A percentile compares a stretch with the other conserved stretches of the same genome.
phyloP scores from a whole-genome alignment of 2,329 filamentous ascomycete species.

The Microdochium trichocladiopsis region DNA sequence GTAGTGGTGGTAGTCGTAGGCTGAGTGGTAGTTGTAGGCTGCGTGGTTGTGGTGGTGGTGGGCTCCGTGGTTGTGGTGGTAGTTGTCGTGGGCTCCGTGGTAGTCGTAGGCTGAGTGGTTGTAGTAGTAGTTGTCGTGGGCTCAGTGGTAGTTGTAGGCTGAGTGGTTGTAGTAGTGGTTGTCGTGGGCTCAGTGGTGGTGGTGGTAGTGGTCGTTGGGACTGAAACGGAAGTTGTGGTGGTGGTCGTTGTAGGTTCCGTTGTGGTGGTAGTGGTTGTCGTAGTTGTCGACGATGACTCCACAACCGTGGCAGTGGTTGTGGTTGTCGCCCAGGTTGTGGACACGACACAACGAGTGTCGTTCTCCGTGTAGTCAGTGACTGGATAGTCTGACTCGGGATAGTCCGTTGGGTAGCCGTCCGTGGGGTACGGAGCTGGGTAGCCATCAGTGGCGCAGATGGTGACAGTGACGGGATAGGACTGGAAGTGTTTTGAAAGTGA shows the following conservation, averaged over 20 bases:
- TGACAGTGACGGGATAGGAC: neutral
- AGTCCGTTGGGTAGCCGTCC: neutral
- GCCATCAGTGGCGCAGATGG: neutral
- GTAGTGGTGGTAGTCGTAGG: constrained; percentile 6
- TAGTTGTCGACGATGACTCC: neutral
- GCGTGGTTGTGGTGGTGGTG: constrained; percentile 7
- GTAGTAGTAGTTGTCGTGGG: neutral
- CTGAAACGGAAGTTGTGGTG: constrained; percentile 6
- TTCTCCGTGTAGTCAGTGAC: neutral
- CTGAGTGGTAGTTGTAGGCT: constrained; percentile 11
- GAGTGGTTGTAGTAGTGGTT: constrained; percentile 8
- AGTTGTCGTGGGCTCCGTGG: constrained; percentile 9
- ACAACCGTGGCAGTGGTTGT: neutral
- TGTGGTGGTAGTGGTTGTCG: neutral
- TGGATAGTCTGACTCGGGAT: neutral
- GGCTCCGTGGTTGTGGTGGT: constrained; percentile 6
- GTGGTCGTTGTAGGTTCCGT: constrained; percentile 7
- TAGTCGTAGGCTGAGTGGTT: constrained; percentile 6
- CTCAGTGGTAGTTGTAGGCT: constrained; percentile 1
- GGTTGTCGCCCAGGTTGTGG: constrained; percentile 1
- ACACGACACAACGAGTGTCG: neutral
- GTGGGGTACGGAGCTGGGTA: neutral
- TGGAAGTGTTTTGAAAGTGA: neutral
- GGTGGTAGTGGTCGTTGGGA: constrained; percentile 9
- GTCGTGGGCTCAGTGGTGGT: constrained; percentile 10